Evolutionary conservation across 345 rosid species (phyloP).

Genomic region (Populus simonii): DNA sequence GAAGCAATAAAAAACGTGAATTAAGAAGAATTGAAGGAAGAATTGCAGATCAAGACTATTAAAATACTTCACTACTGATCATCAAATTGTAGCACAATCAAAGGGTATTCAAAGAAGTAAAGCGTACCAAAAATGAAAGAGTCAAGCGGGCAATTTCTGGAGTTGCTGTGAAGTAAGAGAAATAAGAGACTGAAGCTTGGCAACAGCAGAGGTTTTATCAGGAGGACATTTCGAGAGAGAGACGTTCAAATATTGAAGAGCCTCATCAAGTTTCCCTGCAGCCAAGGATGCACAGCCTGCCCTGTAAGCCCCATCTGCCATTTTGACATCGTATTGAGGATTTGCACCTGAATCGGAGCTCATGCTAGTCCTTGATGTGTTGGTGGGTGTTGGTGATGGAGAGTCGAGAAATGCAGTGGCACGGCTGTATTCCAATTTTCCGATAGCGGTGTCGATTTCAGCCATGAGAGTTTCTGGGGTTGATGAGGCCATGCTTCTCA

Average conservation of each 20-base stretch:
- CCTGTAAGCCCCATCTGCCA: slow-evolving; percentile 63
- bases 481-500: slow-evolving; percentile 38
- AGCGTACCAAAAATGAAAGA: not conserved
- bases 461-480: slow-evolving; percentile 61
- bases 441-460: slow-evolving; percentile 53
- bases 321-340: slow-evolving; percentile 38
- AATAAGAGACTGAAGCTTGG: slow-evolving; percentile 59
- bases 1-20: not conserved
- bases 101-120: not conserved
- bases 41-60: not conserved
- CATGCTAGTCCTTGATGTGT: slow-evolving; percentile 13
- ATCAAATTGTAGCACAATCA: not conserved
- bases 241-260: slow-evolving; percentile 50
- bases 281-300: slow-evolving; percentile 67
- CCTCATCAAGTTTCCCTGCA: slow-evolving; percentile 67
- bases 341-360: slow-evolving; percentile 10
- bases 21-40: not conserved
- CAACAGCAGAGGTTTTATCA: slow-evolving; percentile 50
- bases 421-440: slow-evolving; percentile 48
- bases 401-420: slow-evolving; percentile 42
- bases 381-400: slow-evolving; percentile 25
- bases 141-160: slow-evolving; percentile 15
- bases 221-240: slow-evolving; percentile 49
- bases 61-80: not conserved
- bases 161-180: slow-evolving; percentile 41